Percentiles rank a stretch among this genome's conserved stretches.
Evolutionary conservation across 305 asterid species (phyloP).

Genomic region (Ilex paraguariensis): DNA sequence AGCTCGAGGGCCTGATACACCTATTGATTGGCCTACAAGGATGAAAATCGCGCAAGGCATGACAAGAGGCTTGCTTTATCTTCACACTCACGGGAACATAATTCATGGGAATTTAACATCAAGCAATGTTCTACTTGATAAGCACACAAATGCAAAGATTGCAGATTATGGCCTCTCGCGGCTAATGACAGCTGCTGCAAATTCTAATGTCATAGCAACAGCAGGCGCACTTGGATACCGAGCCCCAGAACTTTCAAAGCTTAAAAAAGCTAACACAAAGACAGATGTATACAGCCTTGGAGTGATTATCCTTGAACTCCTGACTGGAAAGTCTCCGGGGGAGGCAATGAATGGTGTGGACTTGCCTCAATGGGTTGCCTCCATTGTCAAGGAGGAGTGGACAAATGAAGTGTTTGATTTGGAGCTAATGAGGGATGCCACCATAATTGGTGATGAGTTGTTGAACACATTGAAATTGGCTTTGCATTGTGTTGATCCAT

Average conservation of each 20-base stretch:
- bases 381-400: slow-evolving; percentile 96
- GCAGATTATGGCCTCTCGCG: slow-evolving; percentile 83
- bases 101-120: slow-evolving; percentile 80
- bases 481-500: slow-evolving; percentile 6
- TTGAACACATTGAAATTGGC: slow-evolving; percentile 58
- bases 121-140: slow-evolving; percentile 80
- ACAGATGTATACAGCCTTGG: slow-evolving; percentile 94
- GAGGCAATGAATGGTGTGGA: slow-evolving; percentile 44
- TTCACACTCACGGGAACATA: slow-evolving; percentile 32
- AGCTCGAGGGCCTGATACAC: slow-evolving; percentile 78
- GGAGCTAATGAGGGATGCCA: slow-evolving; percentile 89
- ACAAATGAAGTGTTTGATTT: slow-evolving; percentile 94
- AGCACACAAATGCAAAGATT: slow-evolving; percentile 51
- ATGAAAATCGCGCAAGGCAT: slow-evolving; percentile 80
- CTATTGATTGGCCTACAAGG: slow-evolving; percentile 71
- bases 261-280: slow-evolving; percentile 78
- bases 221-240: slow-evolving; percentile 93
- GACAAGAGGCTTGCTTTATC: slow-evolving; percentile 74
- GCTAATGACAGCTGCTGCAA: slow-evolving; percentile 82
- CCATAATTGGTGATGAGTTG: slow-evolving; percentile 82
- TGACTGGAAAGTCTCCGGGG: slow-evolving; percentile 2
- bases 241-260: slow-evolving; percentile 95
- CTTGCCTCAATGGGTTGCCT: slow-evolving; percentile 96
- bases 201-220: slow-evolving; percentile 81
- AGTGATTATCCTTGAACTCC: not conserved